Conservation (phyloP, 768 basidiomycete species). For the Boletus speciosus region DNA sequence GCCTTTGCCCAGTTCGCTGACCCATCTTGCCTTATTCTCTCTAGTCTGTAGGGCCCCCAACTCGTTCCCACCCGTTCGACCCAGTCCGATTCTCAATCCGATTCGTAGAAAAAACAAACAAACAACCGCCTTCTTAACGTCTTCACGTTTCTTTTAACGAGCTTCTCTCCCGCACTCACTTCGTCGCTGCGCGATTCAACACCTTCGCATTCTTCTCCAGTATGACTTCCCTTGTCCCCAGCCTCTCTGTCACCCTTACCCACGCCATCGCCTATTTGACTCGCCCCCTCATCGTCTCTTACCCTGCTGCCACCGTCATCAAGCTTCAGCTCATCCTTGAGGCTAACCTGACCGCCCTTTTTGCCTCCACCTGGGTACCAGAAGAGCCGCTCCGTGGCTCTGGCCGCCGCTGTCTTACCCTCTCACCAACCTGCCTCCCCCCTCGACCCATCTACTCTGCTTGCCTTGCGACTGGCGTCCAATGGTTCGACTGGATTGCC, state of each 20-base stretch:
- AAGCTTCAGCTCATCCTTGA: slow-evolving; percentile 72
- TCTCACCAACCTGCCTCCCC: slow-evolving; percentile 66
- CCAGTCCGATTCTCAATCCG: slow-evolving; percentile 27
- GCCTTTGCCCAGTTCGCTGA: slow-evolving; percentile 8
- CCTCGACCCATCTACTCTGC: slow-evolving; percentile 70
- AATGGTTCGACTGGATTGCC: slow-evolving; percentile 80
- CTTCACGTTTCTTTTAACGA: slow-evolving; percentile 26
- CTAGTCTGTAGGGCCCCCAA: slow-evolving; percentile 28
- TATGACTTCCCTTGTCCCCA: slow-evolving; percentile 39
- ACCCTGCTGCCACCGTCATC: slow-evolving; percentile 59
- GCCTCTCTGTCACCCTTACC: slow-evolving; percentile 64
- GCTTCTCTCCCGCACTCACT: slow-evolving; percentile 22
- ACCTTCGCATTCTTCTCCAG: slow-evolving; percentile 16
- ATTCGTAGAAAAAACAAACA: background rate
- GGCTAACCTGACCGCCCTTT: slow-evolving; percentile 68
- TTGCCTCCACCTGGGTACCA: slow-evolving; percentile 62
- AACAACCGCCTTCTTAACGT: slow-evolving; percentile 16
- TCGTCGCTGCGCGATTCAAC: slow-evolving; percentile 32
- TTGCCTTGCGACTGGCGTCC: slow-evolving; percentile 63
- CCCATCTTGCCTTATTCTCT: background rate
- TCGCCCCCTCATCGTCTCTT: slow-evolving; percentile 52
- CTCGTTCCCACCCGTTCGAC: slow-evolving; percentile 16
- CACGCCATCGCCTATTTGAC: slow-evolving; percentile 76
- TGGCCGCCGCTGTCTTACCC: slow-evolving; percentile 68
- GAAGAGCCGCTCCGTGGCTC: slow-evolving; percentile 65